Evolutionary conservation across 192 early-diverging fungal genomes (phyloP), one percentile per base, ranked within the genome.

Genomic region (Gryganskiella cystojenkinii): DNA sequence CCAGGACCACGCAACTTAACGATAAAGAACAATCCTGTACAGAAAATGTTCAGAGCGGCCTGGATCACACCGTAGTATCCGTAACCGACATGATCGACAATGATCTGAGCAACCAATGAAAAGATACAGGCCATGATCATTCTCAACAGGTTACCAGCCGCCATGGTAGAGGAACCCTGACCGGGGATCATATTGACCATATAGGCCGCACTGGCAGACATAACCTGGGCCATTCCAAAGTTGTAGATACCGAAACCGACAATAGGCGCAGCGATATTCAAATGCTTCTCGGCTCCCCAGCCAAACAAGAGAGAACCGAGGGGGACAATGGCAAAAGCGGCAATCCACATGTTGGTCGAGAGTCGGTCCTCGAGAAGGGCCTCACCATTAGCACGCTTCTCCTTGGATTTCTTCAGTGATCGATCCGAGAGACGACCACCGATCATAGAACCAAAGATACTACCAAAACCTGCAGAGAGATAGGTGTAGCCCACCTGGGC

Each of bases 271-370:
- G 80, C 80, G 19, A 84, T 71, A 25, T 66, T 71, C 10, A 83
- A 28, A 4, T 74, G 49, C 27, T 68, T 68, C 27, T 81, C 57
- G 22, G 72, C 75, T 20, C 73, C 70, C 75, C 79, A 87, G 4
- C 83, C 85, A 70, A 84, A 87, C 25, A 87, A 17, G 0, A 87
- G 56, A 1, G 82, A 53, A 25, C 83, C 83, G 3, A 83, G 34
- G 3, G 85, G 85, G 10, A 87, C 68, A 24, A 82, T 58, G 9
- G 79, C 22, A 50, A 84, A 80, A 2, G 74, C 79, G 25, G 67
- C 79, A 11, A 71, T 61, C 81, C 84, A 85, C n/a, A 80, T 62
- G 49, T 80, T 81, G 27, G 61, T 13, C 0, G 84, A 80, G 5
- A 85, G 51, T 22, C 84, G 79, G 31, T 85, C 84, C 43, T 85